These are phyloP conservation scores for Posidonia oceanica DNA, from an alignment of 116 monocot genomes.

Conservation along the genomic window DNA sequence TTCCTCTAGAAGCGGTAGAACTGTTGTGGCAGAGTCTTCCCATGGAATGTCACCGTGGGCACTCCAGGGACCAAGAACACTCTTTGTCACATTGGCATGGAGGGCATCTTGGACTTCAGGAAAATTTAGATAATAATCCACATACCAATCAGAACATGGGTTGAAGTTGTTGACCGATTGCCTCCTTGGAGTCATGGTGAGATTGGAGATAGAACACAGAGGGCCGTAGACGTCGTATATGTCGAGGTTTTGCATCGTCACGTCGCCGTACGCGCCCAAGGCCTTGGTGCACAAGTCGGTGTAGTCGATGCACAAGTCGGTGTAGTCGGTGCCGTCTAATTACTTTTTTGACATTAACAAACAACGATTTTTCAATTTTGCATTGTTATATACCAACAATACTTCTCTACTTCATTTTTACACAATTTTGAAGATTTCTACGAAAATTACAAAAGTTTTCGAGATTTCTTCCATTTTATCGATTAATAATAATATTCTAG, in stretches of 20 bases:
- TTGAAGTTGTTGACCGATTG: conserved; percentile 30
- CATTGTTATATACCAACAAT: no score
- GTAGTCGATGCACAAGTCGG: neutral
- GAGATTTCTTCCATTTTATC: no score
- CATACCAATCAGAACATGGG: conserved; percentile 47
- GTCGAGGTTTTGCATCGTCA: conserved; percentile 1
- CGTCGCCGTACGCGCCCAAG: neutral
- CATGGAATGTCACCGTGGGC: neutral
- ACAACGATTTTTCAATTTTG: no score
- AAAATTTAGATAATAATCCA: conserved; percentile 48
- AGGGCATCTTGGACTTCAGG: conserved; percentile 76
- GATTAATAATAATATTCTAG: no score
- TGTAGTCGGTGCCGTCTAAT: no score
- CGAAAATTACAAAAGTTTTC: no score
- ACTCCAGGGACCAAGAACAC: conserved; percentile 35
- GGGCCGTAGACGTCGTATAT: conserved; percentile 25
- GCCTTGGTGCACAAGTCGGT: neutral
- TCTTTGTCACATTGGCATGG: conserved; percentile 63
- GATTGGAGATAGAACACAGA: conserved; percentile 3
- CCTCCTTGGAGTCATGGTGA: conserved; percentile 3
- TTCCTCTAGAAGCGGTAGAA: conserved; percentile 2
- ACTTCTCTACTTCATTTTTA: no score
- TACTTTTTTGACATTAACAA: no score
- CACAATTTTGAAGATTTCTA: no score
- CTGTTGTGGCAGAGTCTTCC: conserved; percentile 1